A percentile compares a stretch with the other conserved stretches of the same genome.
Conservation (phyloP, 2,329 filamentous ascomycete genomes). For the Phaeoacremonium minimum region DNA sequence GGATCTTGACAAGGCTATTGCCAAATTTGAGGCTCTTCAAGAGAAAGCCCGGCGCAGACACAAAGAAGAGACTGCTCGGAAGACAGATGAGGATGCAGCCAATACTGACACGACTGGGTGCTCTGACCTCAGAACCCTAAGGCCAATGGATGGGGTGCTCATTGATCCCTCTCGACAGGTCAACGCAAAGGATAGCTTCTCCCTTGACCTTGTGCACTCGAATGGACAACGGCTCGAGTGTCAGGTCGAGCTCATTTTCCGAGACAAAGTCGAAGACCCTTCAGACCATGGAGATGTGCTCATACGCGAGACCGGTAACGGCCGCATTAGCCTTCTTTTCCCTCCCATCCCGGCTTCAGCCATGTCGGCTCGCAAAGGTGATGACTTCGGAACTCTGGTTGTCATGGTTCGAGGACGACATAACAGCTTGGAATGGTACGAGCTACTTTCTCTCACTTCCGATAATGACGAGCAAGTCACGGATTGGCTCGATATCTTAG, state of each 20-base stretch:
- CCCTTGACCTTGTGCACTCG: conserved; percentile 79
- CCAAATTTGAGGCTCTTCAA: conserved; percentile 68
- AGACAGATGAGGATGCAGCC: conserved; percentile 78
- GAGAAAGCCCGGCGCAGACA: conserved; percentile 66
- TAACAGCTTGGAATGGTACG: conserved; percentile 70
- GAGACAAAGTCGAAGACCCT: conserved; percentile 69
- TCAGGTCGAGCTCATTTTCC: conserved; percentile 78
- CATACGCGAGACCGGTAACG: conserved; percentile 81
- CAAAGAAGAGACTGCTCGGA: conserved; percentile 64
- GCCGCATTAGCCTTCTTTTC: conserved; percentile 78
- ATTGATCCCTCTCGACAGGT: conserved; percentile 81
- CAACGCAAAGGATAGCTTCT: conserved; percentile 84
- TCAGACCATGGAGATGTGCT: conserved; percentile 78
- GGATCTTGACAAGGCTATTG: conserved; percentile 54
- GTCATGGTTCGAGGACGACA: conserved; percentile 78
- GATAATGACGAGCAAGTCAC: conserved; percentile 72
- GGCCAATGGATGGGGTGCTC: conserved; percentile 61
- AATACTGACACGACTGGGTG: conserved; percentile 77
- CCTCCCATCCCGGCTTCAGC: conserved; percentile 72
- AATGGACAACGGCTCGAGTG: conserved; percentile 88
- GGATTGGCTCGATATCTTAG: conserved; percentile 85
- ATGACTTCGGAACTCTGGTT: conserved; percentile 66
- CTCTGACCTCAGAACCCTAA: conserved; percentile 74
- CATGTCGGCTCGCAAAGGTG: conserved; percentile 77
- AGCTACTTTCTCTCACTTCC: conserved; percentile 73